Evolutionary conservation across 2,329 filamentous ascomycete genomes (phyloP), one percentile per base, ranked within the genome.

Genomic region (Colletotrichum sp.): DNA sequence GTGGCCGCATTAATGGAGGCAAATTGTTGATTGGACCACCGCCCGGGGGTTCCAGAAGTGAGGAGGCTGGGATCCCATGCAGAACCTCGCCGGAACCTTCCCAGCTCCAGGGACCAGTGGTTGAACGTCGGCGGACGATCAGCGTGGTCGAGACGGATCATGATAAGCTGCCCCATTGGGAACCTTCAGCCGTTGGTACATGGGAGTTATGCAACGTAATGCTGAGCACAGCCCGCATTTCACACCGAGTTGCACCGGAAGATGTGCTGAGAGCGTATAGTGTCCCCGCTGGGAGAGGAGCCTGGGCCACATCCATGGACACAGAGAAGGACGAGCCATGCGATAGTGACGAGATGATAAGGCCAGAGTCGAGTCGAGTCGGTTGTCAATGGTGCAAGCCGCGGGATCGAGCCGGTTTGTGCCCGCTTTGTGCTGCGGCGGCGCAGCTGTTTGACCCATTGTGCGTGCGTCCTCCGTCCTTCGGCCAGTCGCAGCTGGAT

Each of bases 141-240:
- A 67, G 62, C 70, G 65, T 69, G 56, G 16, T n/a, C 65, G 56
- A 69, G 71, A 76, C 66, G 32, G 55, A 66, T 71, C 66, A 75
- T 66, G 71, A 76, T 71, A 74, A 74, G 76, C 62, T 74, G 74
- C 76, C 70, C 66, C 39, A 73, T 76, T 76, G 28, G 76, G 73
- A 69, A 73, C 27, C 74, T 61, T 69, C n/a, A 56, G 52, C 69
- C 55, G 71, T 30, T 70, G 43, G 66, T 66, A 62, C 71, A 76
- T 65, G 60, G 58, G 28, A 69, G 66, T 78, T 78, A 77, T 78
- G 75, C 76, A 75, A 73, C 62, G 61, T 68, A 72, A 65, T 76
- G 69, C 71, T 64, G 27, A 66, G 65, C 75, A 77, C 34, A 70
- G 75, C 74, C 73, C 66, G 70, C 43, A 58, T 64, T 69, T 39